Conservation (phyloP, 805 yeast genomes). For the Candida suzukii region DNA sequence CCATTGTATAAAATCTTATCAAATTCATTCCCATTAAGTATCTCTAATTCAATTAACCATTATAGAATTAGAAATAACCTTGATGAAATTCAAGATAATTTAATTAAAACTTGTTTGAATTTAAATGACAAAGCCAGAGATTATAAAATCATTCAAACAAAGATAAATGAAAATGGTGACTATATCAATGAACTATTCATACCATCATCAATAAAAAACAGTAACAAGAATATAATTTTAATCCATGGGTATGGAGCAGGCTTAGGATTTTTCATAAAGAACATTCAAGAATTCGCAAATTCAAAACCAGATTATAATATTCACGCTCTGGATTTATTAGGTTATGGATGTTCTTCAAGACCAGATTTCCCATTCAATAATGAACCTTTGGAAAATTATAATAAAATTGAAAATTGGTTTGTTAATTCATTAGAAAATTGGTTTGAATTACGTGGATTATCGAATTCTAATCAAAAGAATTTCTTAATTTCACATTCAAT, state of each 20-base stretch:
- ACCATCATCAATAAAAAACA: too few relatives aligned
- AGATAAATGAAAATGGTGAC: constrained; percentile 41
- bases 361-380: constrained; percentile 50
- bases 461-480: constrained; percentile 34
- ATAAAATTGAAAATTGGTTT: constrained; percentile 54
- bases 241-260: constrained; percentile 95
- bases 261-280: constrained; percentile 71
- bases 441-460: constrained; percentile 39
- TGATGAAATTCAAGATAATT: constrained; percentile 30
- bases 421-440: constrained; percentile 59
- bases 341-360: constrained; percentile 86
- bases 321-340: constrained; percentile 83
- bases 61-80: constrained; percentile 26
- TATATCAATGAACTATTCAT: constrained; percentile 75
- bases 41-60: constrained; percentile 47
- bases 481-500: constrained; percentile 79
- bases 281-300: constrained; percentile 36
- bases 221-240: constrained; percentile 65
- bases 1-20: constrained; percentile 49
- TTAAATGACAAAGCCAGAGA: not conserved
- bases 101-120: constrained; percentile 27
- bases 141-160: constrained; percentile 34
- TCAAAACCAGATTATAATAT: constrained; percentile 52
- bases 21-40: constrained; percentile 50
- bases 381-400: constrained; percentile 30